These are phyloP conservation scores for Periglandula ipomoeae DNA, from an alignment of 2,329 filamentous ascomycete species.

Conservation along the genomic window DNA sequence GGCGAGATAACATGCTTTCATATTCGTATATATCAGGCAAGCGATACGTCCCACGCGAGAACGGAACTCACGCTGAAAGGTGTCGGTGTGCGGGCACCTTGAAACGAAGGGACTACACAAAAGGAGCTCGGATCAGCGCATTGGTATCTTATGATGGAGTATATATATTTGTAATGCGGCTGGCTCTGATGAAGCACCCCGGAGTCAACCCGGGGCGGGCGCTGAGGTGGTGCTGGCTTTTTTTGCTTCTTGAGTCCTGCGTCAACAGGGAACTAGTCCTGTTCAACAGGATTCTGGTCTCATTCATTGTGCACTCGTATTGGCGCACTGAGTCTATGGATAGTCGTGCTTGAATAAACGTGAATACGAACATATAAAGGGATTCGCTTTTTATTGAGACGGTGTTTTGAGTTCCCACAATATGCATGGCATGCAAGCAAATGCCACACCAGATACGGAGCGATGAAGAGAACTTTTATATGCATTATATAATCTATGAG, in stretches of 20 bases:
- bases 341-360: neutral
- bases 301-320: neutral
- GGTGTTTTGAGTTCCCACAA: too few relatives aligned
- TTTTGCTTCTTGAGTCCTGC: neutral
- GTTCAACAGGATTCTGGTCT: neutral
- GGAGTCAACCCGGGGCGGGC: neutral
- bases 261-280: too few relatives aligned
- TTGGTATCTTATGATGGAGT: neutral
- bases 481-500: slow-evolving; percentile 1
- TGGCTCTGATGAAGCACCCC: neutral
- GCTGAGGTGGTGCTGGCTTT: neutral
- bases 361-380: too few relatives aligned
- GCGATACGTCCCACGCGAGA: neutral
- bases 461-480: neutral
- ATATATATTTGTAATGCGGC: neutral
- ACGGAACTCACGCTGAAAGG: too few relatives aligned
- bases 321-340: neutral
- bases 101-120: too few relatives aligned
- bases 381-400: too few relatives aligned
- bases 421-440: too few relatives aligned
- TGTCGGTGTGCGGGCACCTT: too few relatives aligned
- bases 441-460: too few relatives aligned
- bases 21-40: neutral
- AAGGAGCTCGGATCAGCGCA: neutral
- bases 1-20: neutral